Base-by-base conservation (phyloP, 371 early-diverging fungal species). In the Catenaria anguillulae region DNA sequence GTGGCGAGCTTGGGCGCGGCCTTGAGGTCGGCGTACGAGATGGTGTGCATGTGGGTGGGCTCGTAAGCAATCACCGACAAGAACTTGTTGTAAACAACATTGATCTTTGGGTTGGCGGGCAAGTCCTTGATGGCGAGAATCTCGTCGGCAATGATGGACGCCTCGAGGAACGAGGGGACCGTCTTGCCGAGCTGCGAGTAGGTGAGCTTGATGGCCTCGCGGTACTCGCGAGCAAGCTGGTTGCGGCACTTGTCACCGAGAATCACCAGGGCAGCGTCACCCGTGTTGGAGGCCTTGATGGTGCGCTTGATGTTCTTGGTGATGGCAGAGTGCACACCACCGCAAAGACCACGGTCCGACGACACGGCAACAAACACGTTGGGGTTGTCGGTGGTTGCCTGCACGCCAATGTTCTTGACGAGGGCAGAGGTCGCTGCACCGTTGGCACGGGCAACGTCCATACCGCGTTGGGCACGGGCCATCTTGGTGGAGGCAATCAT, bases 401-500 rank as follows among this genome's bases (percentile, higher is more conserved):
- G 72, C 62, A 88, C 83, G 62, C 88, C 87, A 65, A 89, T 81
- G 76, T 83, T 85, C 70, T 81, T 65, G 76, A 83, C 84, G 65
- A 92, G 77, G 73, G 83, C 92, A 58, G 74, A 70, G 40, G 87
- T 83, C 66, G 93, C 75, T 62, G 72, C 59, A 67, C 97, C 97
- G 71, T 88, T 92, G 55, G 73, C 72, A 66, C 95, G 89, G 45
- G 94, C 96, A 63, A 78, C 72, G 70, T 92, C 89, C 97, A 97
- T 96, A 71, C 79, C 78, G 66, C 86, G 84, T 80, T 94, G 94
- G 52, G 98, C 95, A 77, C 89, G 88, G 70, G 77, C 73, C 72
- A 94, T 87, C 84, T 97, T 97, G 77, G 97, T 97, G 54, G 97
- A 93, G 63, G 98, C 97, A 94, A 97, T 97, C 96, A 97, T 96